Base-by-base conservation (phyloP, 495 filamentous ascomycete species). In the Tuber calosporum region DNA sequence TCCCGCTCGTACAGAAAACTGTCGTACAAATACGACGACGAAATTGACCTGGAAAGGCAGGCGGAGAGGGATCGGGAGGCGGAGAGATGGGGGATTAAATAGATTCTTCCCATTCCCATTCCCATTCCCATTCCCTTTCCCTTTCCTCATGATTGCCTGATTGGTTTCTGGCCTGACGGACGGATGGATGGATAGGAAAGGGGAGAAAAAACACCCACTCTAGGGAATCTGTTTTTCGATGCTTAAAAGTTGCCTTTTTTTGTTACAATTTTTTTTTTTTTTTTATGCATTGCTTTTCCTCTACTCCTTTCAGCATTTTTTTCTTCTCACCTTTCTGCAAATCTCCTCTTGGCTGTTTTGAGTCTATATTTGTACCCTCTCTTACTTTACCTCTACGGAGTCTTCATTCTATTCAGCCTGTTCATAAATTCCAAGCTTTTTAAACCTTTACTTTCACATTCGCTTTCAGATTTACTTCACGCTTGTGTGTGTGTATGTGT, bases 1-100 rank as follows among this genome's bases (percentile, higher is more conserved):
- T 73, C 77, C 34, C 73, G 77, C 38, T 79, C 77, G 9, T 68
- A 74, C 43, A 79, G 80, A 67, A 81, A 75, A 58, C 53, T 67
- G 38, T 80, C 77, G 17, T 81, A 81, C 70, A 81, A 81, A 69
- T 82, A 82, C 30, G 80, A 82, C 66, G 80, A 81, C 39, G 80
- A 81, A 45, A 77, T 74, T 48, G 78, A 81, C 41, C 74, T 82
- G 45, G 80, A 81, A 69, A 43, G 80, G 45, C 77, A 77, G 74
- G 80, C 80, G 22, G 80, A 82, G 71, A 77, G 77, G 69, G 80
- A 81, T 58, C 71, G 80, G 26, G 80, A 82, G 68, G 80, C 80
- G 41, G 80, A 81, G 38, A 79, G 80, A 73, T 82, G 80, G 80
- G 73, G 77, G 34, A 67, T 74, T 38, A 71, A 74, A 72, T 74